phyloP scores from a whole-genome alignment of 2,329 filamentous ascomycete species.

The Cryoendolithus antarcticus region DNA sequence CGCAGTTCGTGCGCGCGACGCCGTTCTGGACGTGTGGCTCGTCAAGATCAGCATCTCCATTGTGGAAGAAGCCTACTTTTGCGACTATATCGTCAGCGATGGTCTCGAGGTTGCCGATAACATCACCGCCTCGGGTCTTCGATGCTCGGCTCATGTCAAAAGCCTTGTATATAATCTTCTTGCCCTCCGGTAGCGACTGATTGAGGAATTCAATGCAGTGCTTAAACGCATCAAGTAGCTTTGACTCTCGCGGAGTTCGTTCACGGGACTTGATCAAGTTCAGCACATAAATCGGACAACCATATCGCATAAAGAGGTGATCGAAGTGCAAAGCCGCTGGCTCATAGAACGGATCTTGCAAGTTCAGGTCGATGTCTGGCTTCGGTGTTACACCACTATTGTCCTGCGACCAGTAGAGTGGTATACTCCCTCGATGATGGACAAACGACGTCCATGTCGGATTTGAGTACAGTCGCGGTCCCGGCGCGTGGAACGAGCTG shows the following conservation, averaged over 20 bases:
- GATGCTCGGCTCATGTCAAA: conserved; percentile 98
- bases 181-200: conserved; percentile 72
- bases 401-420: conserved; percentile 94
- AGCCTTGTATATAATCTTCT: conserved; percentile 84
- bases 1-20: conserved; percentile 89
- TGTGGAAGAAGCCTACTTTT: conserved; percentile 88
- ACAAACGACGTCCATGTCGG: conserved; percentile 93
- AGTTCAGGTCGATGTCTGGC: conserved; percentile 85
- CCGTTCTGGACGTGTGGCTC: conserved; percentile 72
- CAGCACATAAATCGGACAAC: conserved; percentile 78
- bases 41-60: conserved; percentile 60
- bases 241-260: conserved; percentile 79
- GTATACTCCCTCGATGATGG: conserved; percentile 92
- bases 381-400: conserved; percentile 91
- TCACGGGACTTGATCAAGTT: conserved; percentile 83
- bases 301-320: conserved; percentile 85
- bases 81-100: conserved; percentile 81
- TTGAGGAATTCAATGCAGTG: conserved; percentile 84
- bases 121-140: conserved; percentile 81
- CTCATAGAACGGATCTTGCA: conserved; percentile 92
- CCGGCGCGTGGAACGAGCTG: conserved; percentile 89
- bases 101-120: conserved; percentile 79
- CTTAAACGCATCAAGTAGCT: conserved; percentile 76
- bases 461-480: conserved; percentile 71
- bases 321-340: conserved; percentile 92